Evolutionary conservation across 345 rosid genomes (phyloP), one percentile per base, ranked within the genome.

Genomic region (Conringia planisiliqua): DNA sequence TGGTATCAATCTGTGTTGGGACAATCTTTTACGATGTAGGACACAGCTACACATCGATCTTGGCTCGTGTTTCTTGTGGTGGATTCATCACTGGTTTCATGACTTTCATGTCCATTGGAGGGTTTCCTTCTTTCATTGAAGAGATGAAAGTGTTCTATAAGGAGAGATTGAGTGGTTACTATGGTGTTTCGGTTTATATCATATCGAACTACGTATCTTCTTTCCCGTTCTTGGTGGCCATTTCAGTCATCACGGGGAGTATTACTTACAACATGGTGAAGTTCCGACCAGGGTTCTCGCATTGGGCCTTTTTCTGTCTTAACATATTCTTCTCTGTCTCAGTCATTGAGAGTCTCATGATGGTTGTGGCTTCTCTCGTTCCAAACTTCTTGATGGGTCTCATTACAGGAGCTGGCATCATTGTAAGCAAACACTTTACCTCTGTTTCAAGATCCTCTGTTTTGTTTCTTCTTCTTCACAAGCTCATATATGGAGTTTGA

Each of bases 71-170:
- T 38, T 78, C 93, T 16, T 90, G 96, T 14, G 93, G 92, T 51
- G 92, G 79, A 46, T 90, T 90, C 68, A 82, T 90, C 12, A 87
- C 90, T 8, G 91, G 91, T 35, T 90, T 90, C 76, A 87, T 90
- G 96, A 85, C 93, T 5, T 90, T 88, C 60, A 88, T 90, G 92
- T 88, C 97, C 36, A 88, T 90, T 46, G 97, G 97, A 63, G 97
- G 94, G 71, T 90, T 90, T 77, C 94, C 97, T 50, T 90, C 94
- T 14, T 90, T 90, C 84, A 74, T 88, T 38, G 97, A 90, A 83
- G 97, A 90, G 71, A 81, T 90, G 86, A 90, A 87, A 90, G 81
- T 90, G 17, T 90, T 90, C 36, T 81, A 89, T 22, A 76, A 81
- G 68, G 97, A 90, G 70, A 89, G 85, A 71, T 73, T 85, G 18